These are phyloP conservation scores for Mycena latifolia DNA, from an alignment of 768 basidiomycete species.

Conservation along the genomic window DNA sequence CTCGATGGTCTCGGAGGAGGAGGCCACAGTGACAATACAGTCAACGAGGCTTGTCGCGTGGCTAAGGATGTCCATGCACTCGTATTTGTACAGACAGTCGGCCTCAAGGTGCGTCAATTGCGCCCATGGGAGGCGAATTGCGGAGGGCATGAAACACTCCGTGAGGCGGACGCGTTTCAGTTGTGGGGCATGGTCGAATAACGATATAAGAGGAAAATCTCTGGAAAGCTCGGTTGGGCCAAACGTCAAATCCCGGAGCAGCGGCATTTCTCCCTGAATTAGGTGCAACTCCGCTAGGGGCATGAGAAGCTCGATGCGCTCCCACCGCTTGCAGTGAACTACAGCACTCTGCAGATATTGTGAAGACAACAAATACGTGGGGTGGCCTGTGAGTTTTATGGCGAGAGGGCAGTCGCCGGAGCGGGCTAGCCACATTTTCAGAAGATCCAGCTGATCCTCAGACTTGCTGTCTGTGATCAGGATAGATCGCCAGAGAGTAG, in stretches of 20 bases:
- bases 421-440: constrained; percentile 12
- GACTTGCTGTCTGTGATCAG: neutral
- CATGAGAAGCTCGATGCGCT: neutral
- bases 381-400: neutral
- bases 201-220: neutral
- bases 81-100: constrained; percentile 11
- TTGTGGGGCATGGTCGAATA: neutral
- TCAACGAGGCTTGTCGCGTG: neutral
- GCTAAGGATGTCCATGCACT: constrained; percentile 11
- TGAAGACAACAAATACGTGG: too few species aligned
- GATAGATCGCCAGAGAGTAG: constrained; percentile 14
- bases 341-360: neutral
- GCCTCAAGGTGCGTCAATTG: constrained; percentile 6
- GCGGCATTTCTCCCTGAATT: constrained; percentile 20
- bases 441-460: neutral
- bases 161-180: neutral
- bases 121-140: neutral
- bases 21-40: neutral
- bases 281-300: neutral
- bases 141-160: neutral
- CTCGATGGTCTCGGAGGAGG: neutral
- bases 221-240: constrained; percentile 8
- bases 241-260: constrained; percentile 8
- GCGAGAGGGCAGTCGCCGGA: constrained; percentile 7
- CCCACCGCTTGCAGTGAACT: constrained; percentile 13